phyloP scores from a whole-genome alignment of 2,329 filamentous ascomycete genomes.

The Eutypa lata region DNA sequence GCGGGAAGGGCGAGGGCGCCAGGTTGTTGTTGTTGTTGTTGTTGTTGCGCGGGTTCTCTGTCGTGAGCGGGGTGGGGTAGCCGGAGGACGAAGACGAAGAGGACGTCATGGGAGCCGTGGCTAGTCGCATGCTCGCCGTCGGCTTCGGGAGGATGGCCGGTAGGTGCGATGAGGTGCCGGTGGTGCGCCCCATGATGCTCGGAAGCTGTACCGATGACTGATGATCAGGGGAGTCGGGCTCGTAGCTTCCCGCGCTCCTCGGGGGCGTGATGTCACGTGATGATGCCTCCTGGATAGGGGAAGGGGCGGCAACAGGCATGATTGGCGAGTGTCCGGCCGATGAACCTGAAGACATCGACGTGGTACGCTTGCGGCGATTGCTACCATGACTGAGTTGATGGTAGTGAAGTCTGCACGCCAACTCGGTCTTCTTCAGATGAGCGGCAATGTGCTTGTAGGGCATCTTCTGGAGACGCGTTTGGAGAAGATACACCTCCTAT shows the following conservation, averaged over 20 bases:
- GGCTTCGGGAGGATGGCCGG: conserved; percentile 67
- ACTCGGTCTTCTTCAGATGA: conserved; percentile 82
- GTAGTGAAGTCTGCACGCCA: conserved; percentile 83
- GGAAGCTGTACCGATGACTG: conserved; percentile 47
- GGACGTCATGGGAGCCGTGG: conserved; percentile 35
- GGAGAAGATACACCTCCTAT: conserved; percentile 79
- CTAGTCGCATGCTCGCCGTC: conserved; percentile 41
- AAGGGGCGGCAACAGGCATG: conserved; percentile 44
- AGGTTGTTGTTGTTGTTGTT: conserved; percentile 18
- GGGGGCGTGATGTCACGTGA: conserved; percentile 49
- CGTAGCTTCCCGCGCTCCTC: conserved; percentile 42
- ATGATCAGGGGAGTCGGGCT: conserved; percentile 40
- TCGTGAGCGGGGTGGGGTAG: conserved; percentile 38
- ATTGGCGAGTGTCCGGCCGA: conserved; percentile 53
- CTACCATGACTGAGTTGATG: conserved; percentile 81
- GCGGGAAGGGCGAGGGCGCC: conserved; percentile 44
- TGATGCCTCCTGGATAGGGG: conserved; percentile 47
- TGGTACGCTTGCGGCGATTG: conserved; percentile 74
- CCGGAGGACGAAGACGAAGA: conserved; percentile 34
- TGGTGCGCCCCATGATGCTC: conserved; percentile 47
- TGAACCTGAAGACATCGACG: conserved; percentile 66
- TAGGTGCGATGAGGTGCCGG: conserved; percentile 45
- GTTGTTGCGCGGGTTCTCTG: conserved; percentile 36
- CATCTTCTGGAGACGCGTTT: conserved; percentile 83
- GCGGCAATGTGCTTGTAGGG: conserved; percentile 87